phyloP scores from a whole-genome alignment of 495 filamentous ascomycete species.

The Filosporella fistucella region DNA sequence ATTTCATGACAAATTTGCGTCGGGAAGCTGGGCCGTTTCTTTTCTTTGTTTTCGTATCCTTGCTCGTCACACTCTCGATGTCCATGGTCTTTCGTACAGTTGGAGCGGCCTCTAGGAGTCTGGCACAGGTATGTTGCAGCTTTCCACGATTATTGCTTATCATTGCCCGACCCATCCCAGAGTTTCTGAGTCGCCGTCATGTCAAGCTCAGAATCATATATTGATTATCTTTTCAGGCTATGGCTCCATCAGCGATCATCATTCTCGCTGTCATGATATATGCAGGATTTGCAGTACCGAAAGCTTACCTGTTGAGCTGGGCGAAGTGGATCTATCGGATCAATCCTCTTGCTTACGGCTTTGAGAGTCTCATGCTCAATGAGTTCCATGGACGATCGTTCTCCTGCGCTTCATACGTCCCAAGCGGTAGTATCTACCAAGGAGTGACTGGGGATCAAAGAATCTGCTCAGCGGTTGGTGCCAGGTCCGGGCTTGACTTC shows the following conservation, averaged over 20 bases:
- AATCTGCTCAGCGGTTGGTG: conserved; percentile 72
- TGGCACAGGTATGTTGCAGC: too few relatives aligned
- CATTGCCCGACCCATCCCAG: too few relatives aligned
- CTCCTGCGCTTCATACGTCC: conserved; percentile 16
- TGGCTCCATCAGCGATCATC: conserved; percentile 73
- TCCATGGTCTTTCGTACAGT: conserved; percentile 81
- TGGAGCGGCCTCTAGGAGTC: conserved; percentile 64
- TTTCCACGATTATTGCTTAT: too few relatives aligned
- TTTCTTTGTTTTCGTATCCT: conserved; percentile 66
- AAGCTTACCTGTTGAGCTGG: conserved; percentile 61
- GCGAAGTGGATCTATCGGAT: conserved; percentile 82
- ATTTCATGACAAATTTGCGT: conserved; percentile 80
- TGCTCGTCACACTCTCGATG: conserved; percentile 61
- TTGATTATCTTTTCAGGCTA: too few relatives aligned
- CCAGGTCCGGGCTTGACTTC: conserved; percentile 60
- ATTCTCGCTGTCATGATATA: conserved; percentile 81
- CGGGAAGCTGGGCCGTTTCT: conserved; percentile 76
- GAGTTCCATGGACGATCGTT: conserved; percentile 57
- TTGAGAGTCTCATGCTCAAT: conserved; percentile 65
- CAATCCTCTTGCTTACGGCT: conserved; percentile 79
- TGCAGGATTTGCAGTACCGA: conserved; percentile 82
- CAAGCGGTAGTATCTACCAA: neutral
- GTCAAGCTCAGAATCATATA: too few relatives aligned
- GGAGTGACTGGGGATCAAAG: neutral
- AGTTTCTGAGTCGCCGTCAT: too few relatives aligned